Evolutionary conservation across 768 basidiomycete species (phyloP), one percentile per base, ranked within the genome.

Genomic region (Leccinum imitatum): DNA sequence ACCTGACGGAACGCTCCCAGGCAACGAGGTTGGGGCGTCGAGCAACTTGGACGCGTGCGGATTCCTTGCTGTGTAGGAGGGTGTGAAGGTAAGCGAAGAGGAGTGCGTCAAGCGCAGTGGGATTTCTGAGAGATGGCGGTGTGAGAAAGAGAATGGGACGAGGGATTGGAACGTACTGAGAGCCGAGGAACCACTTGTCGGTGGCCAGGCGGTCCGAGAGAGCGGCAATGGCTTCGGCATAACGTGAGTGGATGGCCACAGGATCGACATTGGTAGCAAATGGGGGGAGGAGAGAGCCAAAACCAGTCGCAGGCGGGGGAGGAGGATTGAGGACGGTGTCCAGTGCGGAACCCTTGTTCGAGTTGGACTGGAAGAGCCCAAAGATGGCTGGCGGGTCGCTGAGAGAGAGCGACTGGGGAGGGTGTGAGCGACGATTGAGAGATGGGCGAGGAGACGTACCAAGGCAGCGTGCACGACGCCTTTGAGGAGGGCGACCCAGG

Each of bases 401-500:
- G 54, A 80, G 79, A 15, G 81, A 73, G n/a, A 85, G 73, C 4
- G 80, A 71, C 86, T 88, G 57, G 3, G 54, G 1, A 8, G 19
- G 48, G 15, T 64, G 51, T 64, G 51, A 65, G 60, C 33, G 58
- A 61, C 8, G n/a, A n/a, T 35, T 63, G 44, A 19, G 14, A 33
- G 33, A 3, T 27, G 13, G 33, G 15, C 21, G 46, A 57, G 50
- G 33, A 61, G 13, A 76, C 83, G 56, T 63, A 91, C 86, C 74
- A 94, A 71, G 13, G 89, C 87, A 63, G 89, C 87, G 70, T 92
- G 91, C 7, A 94, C 83, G 50, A 81, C 77, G 37, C 86, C 86
- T 71, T 94, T 90, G 44, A 94, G 82, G 33, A 94, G 79, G 2
- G 89, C 77, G 25, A 91, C 82, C 92, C 92, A 94, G 1, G 92